Conservation (phyloP, 371 early-diverging fungal species). For the Quaeritorhiza haematococci region DNA sequence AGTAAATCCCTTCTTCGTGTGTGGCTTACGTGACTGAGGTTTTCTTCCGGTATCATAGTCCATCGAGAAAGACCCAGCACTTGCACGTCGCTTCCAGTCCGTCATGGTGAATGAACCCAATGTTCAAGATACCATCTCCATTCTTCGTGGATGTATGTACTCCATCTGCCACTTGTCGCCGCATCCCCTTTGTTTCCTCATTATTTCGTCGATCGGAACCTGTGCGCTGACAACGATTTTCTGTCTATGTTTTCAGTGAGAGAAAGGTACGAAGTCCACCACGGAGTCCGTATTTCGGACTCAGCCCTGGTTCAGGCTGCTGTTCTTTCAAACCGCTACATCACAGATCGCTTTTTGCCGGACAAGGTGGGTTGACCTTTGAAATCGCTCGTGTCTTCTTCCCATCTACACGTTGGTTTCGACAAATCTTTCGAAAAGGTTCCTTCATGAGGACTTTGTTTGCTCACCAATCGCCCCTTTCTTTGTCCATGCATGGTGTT, state of each 20-base stretch:
- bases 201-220: too few species aligned
- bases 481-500: too few species aligned
- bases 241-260: slow-evolving; percentile 39
- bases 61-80: slow-evolving; percentile 71
- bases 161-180: neutral
- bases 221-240: too few species aligned
- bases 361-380: too few species aligned
- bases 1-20: too few species aligned
- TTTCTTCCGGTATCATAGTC: slow-evolving; percentile 26
- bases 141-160: slow-evolving; percentile 53
- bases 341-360: slow-evolving; percentile 66
- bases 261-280: slow-evolving; percentile 66
- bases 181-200: neutral
- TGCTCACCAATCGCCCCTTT: slow-evolving; percentile 2
- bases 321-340: slow-evolving; percentile 60
- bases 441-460: too few species aligned
- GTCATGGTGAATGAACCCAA: slow-evolving; percentile 62
- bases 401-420: too few species aligned
- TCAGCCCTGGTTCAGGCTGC: slow-evolving; percentile 65
- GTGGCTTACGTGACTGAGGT: slow-evolving; percentile 23
- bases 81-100: slow-evolving; percentile 68
- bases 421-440: too few species aligned
- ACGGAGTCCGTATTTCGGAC: slow-evolving; percentile 69
- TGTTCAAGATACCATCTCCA: slow-evolving; percentile 65
- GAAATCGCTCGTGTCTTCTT: slow-evolving; percentile 69